phyloP scores from a whole-genome alignment of 306 rosid species.

The Begonia loranthoides region DNA sequence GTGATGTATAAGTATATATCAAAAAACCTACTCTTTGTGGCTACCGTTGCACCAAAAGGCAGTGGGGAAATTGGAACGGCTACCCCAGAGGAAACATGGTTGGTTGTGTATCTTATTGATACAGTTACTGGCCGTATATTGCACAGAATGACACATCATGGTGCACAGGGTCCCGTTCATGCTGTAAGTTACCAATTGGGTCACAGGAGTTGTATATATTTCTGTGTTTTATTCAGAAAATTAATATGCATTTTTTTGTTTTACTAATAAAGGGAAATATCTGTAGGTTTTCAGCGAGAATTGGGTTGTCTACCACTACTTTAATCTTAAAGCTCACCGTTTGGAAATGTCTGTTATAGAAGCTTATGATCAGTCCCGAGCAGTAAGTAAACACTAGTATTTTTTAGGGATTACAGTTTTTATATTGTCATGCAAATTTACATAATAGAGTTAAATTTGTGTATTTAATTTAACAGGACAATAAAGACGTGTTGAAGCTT shows the following conservation, averaged over 20 bases:
- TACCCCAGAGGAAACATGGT: slow-evolving; percentile 78
- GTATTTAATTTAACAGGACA: slow-evolving; percentile 45
- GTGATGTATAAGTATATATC: slow-evolving; percentile 84
- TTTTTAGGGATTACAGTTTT: too few relatives aligned
- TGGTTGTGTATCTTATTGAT: slow-evolving; percentile 80
- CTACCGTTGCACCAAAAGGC: slow-evolving; percentile 87
- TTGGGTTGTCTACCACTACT: slow-evolving; percentile 99
- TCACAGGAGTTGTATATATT: not conserved
- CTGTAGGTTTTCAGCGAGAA: slow-evolving; percentile 92
- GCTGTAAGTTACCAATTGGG: slow-evolving; percentile 48
- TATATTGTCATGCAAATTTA: too few relatives aligned
- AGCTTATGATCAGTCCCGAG: slow-evolving; percentile 90
- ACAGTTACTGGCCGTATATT: slow-evolving; percentile 84
- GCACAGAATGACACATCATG: slow-evolving; percentile 85
- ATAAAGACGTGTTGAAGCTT: slow-evolving; percentile 81
- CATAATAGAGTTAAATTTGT: too few relatives aligned
- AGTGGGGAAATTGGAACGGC: slow-evolving; percentile 70
- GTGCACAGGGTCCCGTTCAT: slow-evolving; percentile 92
- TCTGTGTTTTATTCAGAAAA: slow-evolving; percentile 5
- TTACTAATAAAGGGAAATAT: slow-evolving; percentile 1
- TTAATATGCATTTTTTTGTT: slow-evolving; percentile 1
- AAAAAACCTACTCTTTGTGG: slow-evolving; percentile 74
- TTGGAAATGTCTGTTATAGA: slow-evolving; percentile 91
- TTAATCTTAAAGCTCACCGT: slow-evolving; percentile 96
- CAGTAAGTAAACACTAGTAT: slow-evolving; percentile 46